Conservation (phyloP, 352 stramenopile genomes). For the Phytophthora multivora region DNA sequence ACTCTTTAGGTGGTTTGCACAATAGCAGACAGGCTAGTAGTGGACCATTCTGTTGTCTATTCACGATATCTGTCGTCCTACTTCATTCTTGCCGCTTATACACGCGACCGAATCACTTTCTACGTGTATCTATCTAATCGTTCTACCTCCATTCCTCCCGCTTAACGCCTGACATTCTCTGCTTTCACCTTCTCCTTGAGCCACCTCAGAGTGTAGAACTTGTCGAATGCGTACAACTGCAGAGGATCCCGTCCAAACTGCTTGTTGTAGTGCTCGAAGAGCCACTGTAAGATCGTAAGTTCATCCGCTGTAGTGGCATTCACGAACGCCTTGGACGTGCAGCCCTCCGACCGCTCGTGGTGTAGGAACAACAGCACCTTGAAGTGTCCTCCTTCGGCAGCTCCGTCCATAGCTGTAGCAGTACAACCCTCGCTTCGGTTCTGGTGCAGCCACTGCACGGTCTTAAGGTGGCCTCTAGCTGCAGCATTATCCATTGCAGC, state of each 20-base stretch:
- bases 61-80: neutral
- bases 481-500: constrained; percentile 30
- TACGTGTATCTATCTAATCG: constrained; percentile 4
- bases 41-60: constrained; percentile 4
- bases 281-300: constrained; percentile 43
- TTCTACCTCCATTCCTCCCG: neutral
- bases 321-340: constrained; percentile 35
- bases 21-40: constrained; percentile 12
- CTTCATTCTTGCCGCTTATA: constrained; percentile 21
- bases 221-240: constrained; percentile 41
- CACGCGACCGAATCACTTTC: constrained; percentile 8
- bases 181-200: constrained; percentile 29
- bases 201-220: constrained; percentile 44
- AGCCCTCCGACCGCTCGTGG: constrained; percentile 17
- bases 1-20: neutral
- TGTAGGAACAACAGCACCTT: constrained; percentile 45
- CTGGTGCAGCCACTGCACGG: constrained; percentile 30
- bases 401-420: constrained; percentile 31
- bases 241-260: constrained; percentile 34
- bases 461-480: constrained; percentile 16
- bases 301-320: constrained; percentile 39
- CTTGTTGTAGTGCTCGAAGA: constrained; percentile 38
- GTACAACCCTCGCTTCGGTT: constrained; percentile 32
- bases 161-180: constrained; percentile 8
- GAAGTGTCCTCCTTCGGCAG: constrained; percentile 32